Base-by-base conservation (phyloP, 2,329 filamentous ascomycete species). In the Cercospora beticola region DNA sequence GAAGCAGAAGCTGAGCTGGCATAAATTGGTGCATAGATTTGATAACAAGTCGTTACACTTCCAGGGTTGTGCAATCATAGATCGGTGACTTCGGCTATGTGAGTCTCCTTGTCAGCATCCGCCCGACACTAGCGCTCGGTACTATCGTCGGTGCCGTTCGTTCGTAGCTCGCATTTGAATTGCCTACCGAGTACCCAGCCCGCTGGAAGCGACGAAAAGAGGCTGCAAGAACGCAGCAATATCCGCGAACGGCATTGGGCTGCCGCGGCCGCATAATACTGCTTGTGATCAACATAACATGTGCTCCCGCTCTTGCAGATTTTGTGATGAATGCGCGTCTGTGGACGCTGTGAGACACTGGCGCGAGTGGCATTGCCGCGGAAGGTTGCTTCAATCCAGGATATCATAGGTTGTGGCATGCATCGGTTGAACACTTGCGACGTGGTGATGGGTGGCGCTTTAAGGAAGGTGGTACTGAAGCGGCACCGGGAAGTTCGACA, bases 131-230 rank as follows among this genome's bases (percentile, higher is more conserved):
- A 23, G 43, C 21, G n/a, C 9, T 49, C 46, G 18, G 18, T 12
- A 30, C 36, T 30, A 12, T 52, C 16, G 43, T 33, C 57, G 9
- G 14, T 59, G 57, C 57, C 21, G 57, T 18, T 16, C 16, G 12
- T 18, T 9, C 12, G 36, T 28, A 21, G 26, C 26, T n/a, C 14
- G 43, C n/a, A 54, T 26, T 46, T 31, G 43, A 26, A 18, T 10
- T 59, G 30, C 54, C 31, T 40, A 16, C 33, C 33, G 33, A 26
- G 8, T 26, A 57, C 59, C 65, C 54, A 23, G 26, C 33, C 43
- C 21, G 31, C 56, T 49, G 65, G 33, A 64, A 67, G 52, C 65
- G 61, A 67, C 65, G 52, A 67, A 60, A 67, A 64, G 52, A 52
- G 61, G 40, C 23, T 68, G 61, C 66, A 56, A 59, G 43, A 18